phyloP scores from a whole-genome alignment of 2,329 filamentous ascomycete species.

The Hysterium pulicare region DNA sequence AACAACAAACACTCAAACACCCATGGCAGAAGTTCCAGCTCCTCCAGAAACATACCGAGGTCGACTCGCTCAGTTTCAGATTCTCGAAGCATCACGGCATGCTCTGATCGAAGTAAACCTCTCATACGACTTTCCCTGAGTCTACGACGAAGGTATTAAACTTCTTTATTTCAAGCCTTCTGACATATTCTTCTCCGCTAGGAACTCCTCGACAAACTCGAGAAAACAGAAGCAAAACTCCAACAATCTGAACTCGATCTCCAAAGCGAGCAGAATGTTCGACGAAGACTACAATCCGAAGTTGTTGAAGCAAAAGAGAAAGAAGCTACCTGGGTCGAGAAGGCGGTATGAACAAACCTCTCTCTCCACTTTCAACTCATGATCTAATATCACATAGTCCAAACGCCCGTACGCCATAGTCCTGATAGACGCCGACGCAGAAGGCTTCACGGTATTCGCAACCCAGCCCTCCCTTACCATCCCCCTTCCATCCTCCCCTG shows the following conservation, averaged over 20 bases:
- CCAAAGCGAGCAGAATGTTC: slow-evolving; percentile 36
- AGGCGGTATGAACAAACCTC: background rate
- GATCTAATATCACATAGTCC: background rate
- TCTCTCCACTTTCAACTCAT: background rate
- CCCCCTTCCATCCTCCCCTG: background rate
- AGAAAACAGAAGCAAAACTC: slow-evolving; percentile 34
- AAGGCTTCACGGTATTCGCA: slow-evolving; percentile 30
- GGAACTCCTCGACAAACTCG: slow-evolving; percentile 37
- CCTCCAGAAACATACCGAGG: slow-evolving; percentile 25
- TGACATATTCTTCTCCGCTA: no score
- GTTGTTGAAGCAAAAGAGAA: slow-evolving; percentile 28
- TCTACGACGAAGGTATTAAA: no score
- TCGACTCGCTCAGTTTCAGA: slow-evolving; percentile 33
- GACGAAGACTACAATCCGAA: slow-evolving; percentile 33
- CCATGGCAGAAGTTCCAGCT: background rate
- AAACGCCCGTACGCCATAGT: slow-evolving; percentile 32
- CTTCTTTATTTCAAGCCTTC: no score
- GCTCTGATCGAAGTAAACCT: slow-evolving; percentile 34
- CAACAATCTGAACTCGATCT: slow-evolving; percentile 36
- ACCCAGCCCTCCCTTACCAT: background rate
- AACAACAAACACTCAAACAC: background rate
- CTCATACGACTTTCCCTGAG: background rate
- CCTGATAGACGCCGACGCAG: slow-evolving; percentile 36
- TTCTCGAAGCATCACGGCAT: slow-evolving; percentile 34
- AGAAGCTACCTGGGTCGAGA: slow-evolving; percentile 21